Percentiles rank a stretch among this genome's conserved stretches.
phyloP scores from a whole-genome alignment of 176 grass and related monocot species.

The Oryza rufipogon region DNA sequence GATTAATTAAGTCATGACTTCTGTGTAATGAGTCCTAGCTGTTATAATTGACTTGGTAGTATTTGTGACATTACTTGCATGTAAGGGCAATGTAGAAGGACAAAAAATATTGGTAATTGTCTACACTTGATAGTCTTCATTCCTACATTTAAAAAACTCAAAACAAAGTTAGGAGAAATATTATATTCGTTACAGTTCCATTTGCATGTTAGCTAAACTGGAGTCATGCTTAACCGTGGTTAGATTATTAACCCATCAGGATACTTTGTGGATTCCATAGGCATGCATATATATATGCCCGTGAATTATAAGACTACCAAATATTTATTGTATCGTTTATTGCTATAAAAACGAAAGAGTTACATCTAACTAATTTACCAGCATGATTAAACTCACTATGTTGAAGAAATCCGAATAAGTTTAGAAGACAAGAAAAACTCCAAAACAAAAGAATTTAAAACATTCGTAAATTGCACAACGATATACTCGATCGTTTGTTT shows the following conservation, averaged over 20 bases:
- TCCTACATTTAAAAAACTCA: background rate
- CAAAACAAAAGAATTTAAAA: too few relatives aligned
- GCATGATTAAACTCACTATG: too few relatives aligned
- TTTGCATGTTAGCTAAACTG: constrained; percentile 23
- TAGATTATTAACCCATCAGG: constrained; percentile 4
- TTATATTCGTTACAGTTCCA: constrained; percentile 14
- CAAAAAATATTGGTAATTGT: background rate
- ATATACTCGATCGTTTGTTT: background rate
- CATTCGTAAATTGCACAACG: too few relatives aligned
- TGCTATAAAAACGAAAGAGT: background rate
- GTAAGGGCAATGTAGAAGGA: constrained; percentile 1
- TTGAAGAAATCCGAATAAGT: too few relatives aligned
- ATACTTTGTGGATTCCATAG: constrained; percentile 14
- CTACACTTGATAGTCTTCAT: background rate
- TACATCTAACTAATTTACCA: too few relatives aligned
- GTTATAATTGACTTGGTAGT: constrained; percentile 27
- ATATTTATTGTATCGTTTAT: background rate
- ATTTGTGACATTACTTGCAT: constrained; percentile 21
- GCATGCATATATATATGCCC: background rate
- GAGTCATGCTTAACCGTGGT: constrained; percentile 16
- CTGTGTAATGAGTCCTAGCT: background rate
- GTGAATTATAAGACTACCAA: background rate
- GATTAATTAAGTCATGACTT: background rate
- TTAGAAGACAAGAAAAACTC: background rate
- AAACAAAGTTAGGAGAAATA: background rate